Conservation (phyloP, 208 protist genomes). For the Acanthamoeba polyphaga region DNA sequence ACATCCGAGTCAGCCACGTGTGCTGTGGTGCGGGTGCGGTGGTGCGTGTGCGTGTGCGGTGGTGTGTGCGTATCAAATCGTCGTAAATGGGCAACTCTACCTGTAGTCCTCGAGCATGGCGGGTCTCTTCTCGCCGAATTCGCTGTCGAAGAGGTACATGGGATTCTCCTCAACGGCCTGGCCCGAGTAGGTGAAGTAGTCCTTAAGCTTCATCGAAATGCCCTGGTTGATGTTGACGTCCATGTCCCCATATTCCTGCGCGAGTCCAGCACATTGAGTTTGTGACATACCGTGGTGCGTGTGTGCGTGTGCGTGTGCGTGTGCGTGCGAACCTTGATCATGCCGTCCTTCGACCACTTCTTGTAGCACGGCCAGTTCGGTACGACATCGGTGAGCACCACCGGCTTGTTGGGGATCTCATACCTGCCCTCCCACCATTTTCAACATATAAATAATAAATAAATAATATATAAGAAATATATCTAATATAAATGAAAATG, state of each 20-base stretch:
- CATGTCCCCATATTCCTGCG: background rate
- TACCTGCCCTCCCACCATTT: slow-evolving; percentile 68
- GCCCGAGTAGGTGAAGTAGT: slow-evolving; percentile 78
- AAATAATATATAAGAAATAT: too few species aligned
- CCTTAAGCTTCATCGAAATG: slow-evolving; percentile 74
- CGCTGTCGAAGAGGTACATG: slow-evolving; percentile 84
- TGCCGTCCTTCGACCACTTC: slow-evolving; percentile 76
- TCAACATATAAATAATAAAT: too few species aligned
- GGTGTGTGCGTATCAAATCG: too few species aligned
- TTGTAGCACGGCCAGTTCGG: slow-evolving; percentile 63
- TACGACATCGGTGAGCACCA: slow-evolving; percentile 74
- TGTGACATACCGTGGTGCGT: too few species aligned
- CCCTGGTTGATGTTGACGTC: slow-evolving; percentile 58
- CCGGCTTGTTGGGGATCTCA: slow-evolving; percentile 79
- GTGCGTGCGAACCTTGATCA: background rate
- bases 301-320: too few species aligned
- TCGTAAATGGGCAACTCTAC: background rate
- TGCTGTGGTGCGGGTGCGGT: too few species aligned
- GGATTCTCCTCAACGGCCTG: slow-evolving; percentile 72
- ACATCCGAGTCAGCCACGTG: background rate
- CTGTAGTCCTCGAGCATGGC: slow-evolving; percentile 65
- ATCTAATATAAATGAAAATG: background rate
- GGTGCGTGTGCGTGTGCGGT: too few species aligned
- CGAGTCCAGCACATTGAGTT: background rate
- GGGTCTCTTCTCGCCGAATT: slow-evolving; percentile 77